Percentiles rank a stretch among this genome's conserved stretches.
These are phyloP conservation scores for Rhinocladiella similis DNA, from an alignment of 2,329 filamentous ascomycete species.

Conservation along the genomic window DNA sequence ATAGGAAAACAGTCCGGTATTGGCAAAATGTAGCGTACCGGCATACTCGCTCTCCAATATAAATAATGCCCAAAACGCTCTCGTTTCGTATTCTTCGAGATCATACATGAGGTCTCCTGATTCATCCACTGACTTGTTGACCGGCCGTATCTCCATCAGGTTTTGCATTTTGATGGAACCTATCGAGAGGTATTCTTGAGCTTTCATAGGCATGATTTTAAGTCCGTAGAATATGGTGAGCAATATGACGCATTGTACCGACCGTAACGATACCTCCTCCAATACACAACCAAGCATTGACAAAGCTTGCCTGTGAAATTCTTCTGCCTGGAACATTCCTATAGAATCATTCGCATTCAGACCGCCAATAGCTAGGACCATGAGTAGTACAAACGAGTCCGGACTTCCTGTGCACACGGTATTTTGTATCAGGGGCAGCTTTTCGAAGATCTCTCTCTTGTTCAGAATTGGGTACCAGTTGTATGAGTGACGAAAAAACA, in stretches of 20 bases:
- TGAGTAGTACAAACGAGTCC: conserved; percentile 2
- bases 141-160: conserved; percentile 28
- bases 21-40: conserved; percentile 32
- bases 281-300: conserved; percentile 2
- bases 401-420: neutral
- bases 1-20: conserved; percentile 33
- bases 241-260: conserved; percentile 32
- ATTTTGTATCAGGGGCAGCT: neutral
- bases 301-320: conserved; percentile 2
- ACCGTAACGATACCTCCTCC: conserved; percentile 2
- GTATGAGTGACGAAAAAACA: conserved; percentile 5
- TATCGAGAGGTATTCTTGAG: conserved; percentile 34
- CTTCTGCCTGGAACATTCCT: neutral
- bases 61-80: conserved; percentile 32
- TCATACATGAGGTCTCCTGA: neutral
- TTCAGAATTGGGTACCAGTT: conserved; percentile 2
- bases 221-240: conserved; percentile 33
- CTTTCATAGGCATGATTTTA: conserved; percentile 32
- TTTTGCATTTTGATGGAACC: conserved; percentile 35
- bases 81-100: conserved; percentile 23
- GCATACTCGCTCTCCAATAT: conserved; percentile 34
- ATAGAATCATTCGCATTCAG: conserved; percentile 4
- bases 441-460: conserved; percentile 4
- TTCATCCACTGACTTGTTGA: conserved; percentile 10
- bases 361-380: conserved; percentile 2